Evolutionary conservation across 345 rosid genomes (phyloP).

Genomic region (Eucalyptus cladocalyx): DNA sequence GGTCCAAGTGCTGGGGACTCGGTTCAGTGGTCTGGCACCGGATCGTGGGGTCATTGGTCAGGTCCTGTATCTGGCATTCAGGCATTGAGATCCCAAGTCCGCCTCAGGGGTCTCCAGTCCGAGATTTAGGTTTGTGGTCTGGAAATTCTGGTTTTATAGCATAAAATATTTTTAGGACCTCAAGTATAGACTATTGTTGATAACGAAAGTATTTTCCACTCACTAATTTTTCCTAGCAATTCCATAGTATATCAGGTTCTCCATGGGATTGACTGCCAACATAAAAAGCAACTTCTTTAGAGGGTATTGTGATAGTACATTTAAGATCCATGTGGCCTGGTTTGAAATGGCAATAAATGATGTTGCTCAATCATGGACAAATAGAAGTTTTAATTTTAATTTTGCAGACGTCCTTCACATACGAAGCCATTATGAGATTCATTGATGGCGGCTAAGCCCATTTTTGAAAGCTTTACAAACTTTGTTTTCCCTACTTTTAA

Average conservation of each 20-base stretch:
- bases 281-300: not conserved
- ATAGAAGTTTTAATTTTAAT: not conserved
- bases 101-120: not conserved
- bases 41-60: not conserved
- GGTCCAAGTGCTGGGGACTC: not conserved
- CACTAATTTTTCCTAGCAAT: not conserved
- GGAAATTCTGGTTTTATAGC: not conserved
- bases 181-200: not conserved
- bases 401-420: not conserved
- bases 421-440: not conserved
- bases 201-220: not conserved
- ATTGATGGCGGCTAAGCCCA: not conserved
- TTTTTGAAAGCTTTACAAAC: not conserved
- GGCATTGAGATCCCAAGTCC: not conserved
- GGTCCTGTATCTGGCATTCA: not conserved
- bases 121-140: not conserved
- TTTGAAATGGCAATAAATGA: not conserved
- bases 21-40: not conserved
- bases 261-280: not conserved
- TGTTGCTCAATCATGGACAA: not conserved
- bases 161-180: not conserved
- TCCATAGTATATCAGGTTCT: not conserved
- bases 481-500: not conserved
- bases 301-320: not conserved
- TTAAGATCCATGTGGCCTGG: not conserved